Evolutionary conservation across 768 basidiomycete genomes (phyloP).

Genomic region (Hygrocybe coccinea): DNA sequence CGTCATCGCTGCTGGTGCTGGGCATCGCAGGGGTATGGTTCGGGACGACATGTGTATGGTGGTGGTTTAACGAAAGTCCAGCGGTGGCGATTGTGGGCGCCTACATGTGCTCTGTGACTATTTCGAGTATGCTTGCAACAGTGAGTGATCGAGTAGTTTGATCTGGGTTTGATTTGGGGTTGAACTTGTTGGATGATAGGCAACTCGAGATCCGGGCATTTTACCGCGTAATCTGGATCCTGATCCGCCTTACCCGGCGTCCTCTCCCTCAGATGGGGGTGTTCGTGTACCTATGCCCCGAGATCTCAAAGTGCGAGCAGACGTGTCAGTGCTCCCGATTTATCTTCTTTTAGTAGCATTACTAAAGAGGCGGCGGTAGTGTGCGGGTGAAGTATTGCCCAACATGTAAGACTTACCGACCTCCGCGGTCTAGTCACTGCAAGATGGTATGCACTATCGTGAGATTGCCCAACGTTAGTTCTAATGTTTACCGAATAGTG

Average conservation of each 20-base stretch:
- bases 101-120: slow-evolving; percentile 55
- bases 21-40: slow-evolving; percentile 79
- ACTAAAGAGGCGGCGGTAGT: slow-evolving; percentile 35
- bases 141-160: slow-evolving; percentile 35
- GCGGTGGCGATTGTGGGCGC: slow-evolving; percentile 55
- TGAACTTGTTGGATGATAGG: slow-evolving; percentile 37
- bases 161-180: slow-evolving; percentile 1
- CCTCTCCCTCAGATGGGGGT: slow-evolving; percentile 58
- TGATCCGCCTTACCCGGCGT: slow-evolving; percentile 70
- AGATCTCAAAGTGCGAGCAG: slow-evolving; percentile 73
- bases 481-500: slow-evolving; percentile 46
- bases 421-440: slow-evolving; percentile 93
- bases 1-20: slow-evolving; percentile 55
- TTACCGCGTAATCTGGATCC: slow-evolving; percentile 83
- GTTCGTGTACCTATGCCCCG: slow-evolving; percentile 66
- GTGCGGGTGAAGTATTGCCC: slow-evolving; percentile 91
- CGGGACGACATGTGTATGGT: slow-evolving; percentile 81
- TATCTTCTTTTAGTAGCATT: background rate
- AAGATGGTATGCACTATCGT: slow-evolving; percentile 61
- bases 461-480: background rate
- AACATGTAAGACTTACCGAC: slow-evolving; percentile 89
- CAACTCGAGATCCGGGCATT: slow-evolving; percentile 81
- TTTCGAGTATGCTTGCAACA: slow-evolving; percentile 73
- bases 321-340: slow-evolving; percentile 51
- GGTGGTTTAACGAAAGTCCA: slow-evolving; percentile 78